Percentiles rank a stretch among this genome's conserved stretches.
These are phyloP conservation scores for Athelia sp. DNA, from an alignment of 1,284 basidiomycete species.

Conservation along the genomic window DNA sequence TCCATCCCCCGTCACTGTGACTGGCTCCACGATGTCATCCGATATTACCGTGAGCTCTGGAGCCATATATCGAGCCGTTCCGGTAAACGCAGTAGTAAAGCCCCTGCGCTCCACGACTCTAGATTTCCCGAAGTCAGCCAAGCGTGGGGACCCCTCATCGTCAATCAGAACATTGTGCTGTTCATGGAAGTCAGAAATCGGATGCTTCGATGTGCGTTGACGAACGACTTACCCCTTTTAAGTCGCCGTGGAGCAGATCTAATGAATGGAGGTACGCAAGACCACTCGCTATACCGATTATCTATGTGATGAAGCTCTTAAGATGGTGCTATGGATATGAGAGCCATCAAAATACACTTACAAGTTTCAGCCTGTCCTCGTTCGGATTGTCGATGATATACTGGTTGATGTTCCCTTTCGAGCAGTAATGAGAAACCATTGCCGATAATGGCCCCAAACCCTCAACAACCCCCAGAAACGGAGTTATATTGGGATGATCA, in stretches of 20 bases:
- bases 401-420: conserved; percentile 10
- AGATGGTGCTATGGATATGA: not conserved
- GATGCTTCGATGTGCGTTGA: not conserved
- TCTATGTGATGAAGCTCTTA: conserved; percentile 5
- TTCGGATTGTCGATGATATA: conserved; percentile 13
- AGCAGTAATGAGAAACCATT: conserved; percentile 18
- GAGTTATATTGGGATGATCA: not conserved
- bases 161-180: conserved; percentile 20
- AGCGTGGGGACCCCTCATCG: conserved; percentile 14
- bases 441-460: not conserved
- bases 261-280: conserved; percentile 17
- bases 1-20: not conserved
- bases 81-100: conserved; percentile 15
- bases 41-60: conserved; percentile 15
- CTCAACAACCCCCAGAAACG: not conserved
- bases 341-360: conserved; percentile 4
- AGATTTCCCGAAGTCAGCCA: conserved; percentile 22
- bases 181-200: not conserved
- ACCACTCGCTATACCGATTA: conserved; percentile 14
- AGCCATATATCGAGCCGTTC: conserved; percentile 16
- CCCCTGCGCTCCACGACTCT: conserved; percentile 14
- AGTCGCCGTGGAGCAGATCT: conserved; percentile 18
- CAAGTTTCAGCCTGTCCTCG: conserved; percentile 11
- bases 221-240: conserved; percentile 15
- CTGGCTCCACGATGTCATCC: not conserved